phyloP scores from a whole-genome alignment of 257 asterid species.

The Scutellaria barbata region DNA sequence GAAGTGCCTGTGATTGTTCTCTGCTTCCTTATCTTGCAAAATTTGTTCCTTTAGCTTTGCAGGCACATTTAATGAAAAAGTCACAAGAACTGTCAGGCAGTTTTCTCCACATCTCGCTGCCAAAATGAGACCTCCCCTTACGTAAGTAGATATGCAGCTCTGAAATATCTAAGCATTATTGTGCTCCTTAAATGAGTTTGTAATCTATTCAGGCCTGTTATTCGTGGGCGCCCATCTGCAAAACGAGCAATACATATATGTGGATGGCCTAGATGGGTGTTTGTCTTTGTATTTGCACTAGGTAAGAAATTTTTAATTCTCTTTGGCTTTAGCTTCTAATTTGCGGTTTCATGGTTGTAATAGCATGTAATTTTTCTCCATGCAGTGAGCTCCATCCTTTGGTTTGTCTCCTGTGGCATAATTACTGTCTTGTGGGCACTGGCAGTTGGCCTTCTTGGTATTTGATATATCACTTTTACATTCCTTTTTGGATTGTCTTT shows the following conservation, averaged over 20 bases:
- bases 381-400: constrained; percentile 80
- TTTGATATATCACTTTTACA: constrained; percentile 20
- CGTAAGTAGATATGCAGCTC: constrained; percentile 52
- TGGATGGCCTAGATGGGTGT: constrained; percentile 94
- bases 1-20: background rate
- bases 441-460: constrained; percentile 78
- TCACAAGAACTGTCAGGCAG: constrained; percentile 85
- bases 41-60: constrained; percentile 73
- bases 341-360: constrained; percentile 17
- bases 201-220: constrained; percentile 76
- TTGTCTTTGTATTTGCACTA: constrained; percentile 64
- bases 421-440: constrained; percentile 68
- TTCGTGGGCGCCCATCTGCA: constrained; percentile 95
- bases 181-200: constrained; percentile 34
- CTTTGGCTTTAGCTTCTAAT: background rate
- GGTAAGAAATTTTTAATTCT: constrained; percentile 46
- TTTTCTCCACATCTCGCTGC: constrained; percentile 98
- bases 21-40: constrained; percentile 37
- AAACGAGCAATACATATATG: constrained; percentile 83
- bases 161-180: constrained; percentile 14
- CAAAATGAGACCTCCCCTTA: constrained; percentile 95
- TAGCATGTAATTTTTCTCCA: constrained; percentile 20
- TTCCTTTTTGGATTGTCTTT: constrained; percentile 22
- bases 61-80: constrained; percentile 91
- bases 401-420: constrained; percentile 87